Evolutionary conservation across 2,329 filamentous ascomycete genomes (phyloP).

Genomic region (Aspergillus pseudoterreus): DNA sequence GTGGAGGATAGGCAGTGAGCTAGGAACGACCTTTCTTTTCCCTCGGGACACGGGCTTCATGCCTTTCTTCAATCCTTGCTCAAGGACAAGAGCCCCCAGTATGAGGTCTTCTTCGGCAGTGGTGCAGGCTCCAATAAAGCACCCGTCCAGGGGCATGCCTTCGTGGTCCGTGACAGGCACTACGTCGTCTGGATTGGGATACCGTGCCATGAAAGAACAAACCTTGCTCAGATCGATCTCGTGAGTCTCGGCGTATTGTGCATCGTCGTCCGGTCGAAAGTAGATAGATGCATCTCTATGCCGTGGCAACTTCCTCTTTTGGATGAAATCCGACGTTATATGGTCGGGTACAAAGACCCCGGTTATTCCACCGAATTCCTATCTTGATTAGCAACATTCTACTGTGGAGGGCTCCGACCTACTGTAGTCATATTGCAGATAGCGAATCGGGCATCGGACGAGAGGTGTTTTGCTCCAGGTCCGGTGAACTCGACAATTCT

Average conservation of each 20-base stretch:
- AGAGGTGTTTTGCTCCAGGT: constrained; percentile 37
- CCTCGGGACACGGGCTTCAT: constrained; percentile 29
- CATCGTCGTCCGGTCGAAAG: constrained; percentile 39
- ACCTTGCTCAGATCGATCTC: constrained; percentile 39
- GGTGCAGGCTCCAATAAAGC: constrained; percentile 48
- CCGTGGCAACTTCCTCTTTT: constrained; percentile 27
- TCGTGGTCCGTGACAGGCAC: constrained; percentile 36
- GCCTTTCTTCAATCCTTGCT: constrained; percentile 34
- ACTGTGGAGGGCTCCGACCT: neutral
- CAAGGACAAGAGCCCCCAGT: constrained; percentile 40
- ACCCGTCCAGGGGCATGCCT: constrained; percentile 37
- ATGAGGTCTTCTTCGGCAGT: constrained; percentile 46
- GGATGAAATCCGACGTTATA: constrained; percentile 34
- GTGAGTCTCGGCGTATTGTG: constrained; percentile 35
- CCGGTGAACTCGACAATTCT: constrained; percentile 47
- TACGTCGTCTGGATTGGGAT: constrained; percentile 45
- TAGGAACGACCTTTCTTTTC: constrained; percentile 41
- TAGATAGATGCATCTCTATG: constrained; percentile 34
- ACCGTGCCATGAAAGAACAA: constrained; percentile 37
- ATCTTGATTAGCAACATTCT: no score
- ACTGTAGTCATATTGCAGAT: constrained; percentile 47
- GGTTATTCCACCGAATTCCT: constrained; percentile 44
- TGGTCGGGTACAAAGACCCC: constrained; percentile 43
- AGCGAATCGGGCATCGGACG: constrained; percentile 45
- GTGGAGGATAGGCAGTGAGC: constrained; percentile 38